Conservation (phyloP, 2,329 filamentous ascomycete genomes). For the Seiridium unicorne region DNA sequence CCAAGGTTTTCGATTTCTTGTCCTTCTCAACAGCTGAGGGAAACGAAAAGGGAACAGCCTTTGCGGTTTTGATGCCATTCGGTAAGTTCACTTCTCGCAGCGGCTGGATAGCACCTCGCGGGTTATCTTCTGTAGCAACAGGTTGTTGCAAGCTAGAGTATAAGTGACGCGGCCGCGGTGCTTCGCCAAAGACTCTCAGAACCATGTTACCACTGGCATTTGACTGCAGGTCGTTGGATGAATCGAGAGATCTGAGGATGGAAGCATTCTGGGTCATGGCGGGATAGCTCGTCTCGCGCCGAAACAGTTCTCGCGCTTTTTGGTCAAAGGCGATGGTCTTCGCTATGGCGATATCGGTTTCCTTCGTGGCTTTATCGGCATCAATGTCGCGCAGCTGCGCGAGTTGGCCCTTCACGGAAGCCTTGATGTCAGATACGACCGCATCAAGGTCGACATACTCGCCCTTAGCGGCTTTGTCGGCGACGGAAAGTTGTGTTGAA, state of each 20-base stretch:
- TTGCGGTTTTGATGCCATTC: conserved; percentile 69
- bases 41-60: conserved; percentile 51
- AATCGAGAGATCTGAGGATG: conserved; percentile 31
- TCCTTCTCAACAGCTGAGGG: conserved; percentile 41
- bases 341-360: conserved; percentile 35
- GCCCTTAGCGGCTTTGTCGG: conserved; percentile 51
- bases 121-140: conserved; percentile 22
- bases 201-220: conserved; percentile 54
- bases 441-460: conserved; percentile 63
- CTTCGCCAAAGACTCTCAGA: conserved; percentile 75
- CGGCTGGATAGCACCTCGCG: conserved; percentile 31
- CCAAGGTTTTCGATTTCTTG: conserved; percentile 61
- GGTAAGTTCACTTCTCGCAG: conserved; percentile 69
- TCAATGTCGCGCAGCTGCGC: conserved; percentile 36
- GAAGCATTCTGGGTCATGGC: conserved; percentile 32
- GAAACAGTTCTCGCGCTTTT: conserved; percentile 60
- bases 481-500: conserved; percentile 40
- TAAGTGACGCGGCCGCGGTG: conserved; percentile 71
- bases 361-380: conserved; percentile 18
- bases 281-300: conserved; percentile 57
- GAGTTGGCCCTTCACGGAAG: conserved; percentile 45
- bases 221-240: conserved; percentile 37
- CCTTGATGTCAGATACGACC: conserved; percentile 57
- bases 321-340: conserved; percentile 58
- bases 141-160: conserved; percentile 79